Base-by-base conservation (phyloP, 805 yeast genomes). In the Cyberlindnera mycetangii region DNA sequence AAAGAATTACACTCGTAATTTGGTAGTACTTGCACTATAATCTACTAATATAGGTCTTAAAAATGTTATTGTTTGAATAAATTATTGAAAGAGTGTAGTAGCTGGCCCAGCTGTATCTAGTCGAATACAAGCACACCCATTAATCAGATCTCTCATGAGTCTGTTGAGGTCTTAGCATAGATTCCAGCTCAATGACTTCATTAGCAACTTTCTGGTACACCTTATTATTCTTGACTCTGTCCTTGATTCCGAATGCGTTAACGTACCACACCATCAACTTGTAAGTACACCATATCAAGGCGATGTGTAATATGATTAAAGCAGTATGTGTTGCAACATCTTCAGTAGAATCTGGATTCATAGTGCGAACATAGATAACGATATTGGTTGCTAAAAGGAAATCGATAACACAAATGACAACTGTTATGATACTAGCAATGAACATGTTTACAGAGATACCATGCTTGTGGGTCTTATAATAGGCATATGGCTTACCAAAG, bases 361-460 rank as follows among this genome's bases (percentile, higher is more conserved):
- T 49, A 5, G 70, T 66, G 48, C 70, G 60, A 22, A 59, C 50
- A 28, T 66, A 64, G 35, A 68, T 60, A 32, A 66, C 57, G 33
- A 65, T 59, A 40, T 65, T 58, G 7, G 66, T 65, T 11, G 67
- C 68, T 15, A 67, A 51, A 3, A 66, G 46, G 49, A 68, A 65
- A 30, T 64, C 62, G 9, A 59, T 11, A 7, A 53, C 49, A 16
- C 61, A 57, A n/a, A 63, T 42, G 5, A 63, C 9, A 3, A 61
- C 63, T 8, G 61, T 37, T 14, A 58, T 30, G 7, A 54, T 15
- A 15, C 63, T 62, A 8, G 65, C 62, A 8, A 55, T 16, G 17
- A 58, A 35, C n/a, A 66, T 31, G 18, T 55, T 56, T 19, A 48
- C 42, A 3, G 62, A 51, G 4, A 57, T 39, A 16, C 54, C 48